These are phyloP conservation scores for Calycina herbarum DNA, from an alignment of 2,329 filamentous ascomycete genomes.

Conservation along the genomic window DNA sequence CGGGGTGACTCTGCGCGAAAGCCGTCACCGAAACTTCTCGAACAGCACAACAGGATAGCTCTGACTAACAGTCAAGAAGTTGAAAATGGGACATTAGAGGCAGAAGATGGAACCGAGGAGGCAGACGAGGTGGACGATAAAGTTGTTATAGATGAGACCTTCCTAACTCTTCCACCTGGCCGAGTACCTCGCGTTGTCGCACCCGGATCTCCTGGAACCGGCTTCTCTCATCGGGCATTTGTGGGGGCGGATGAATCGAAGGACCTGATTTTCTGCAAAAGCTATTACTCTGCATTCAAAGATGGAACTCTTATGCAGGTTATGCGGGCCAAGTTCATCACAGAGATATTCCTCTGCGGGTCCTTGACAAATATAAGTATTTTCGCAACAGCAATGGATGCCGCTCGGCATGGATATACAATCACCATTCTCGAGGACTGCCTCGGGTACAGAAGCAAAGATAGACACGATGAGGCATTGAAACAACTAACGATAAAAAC, in stretches of 20 bases:
- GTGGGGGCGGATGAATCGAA: conserved; percentile 43
- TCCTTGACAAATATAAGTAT: conserved; percentile 84
- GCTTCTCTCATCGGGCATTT: conserved; percentile 46
- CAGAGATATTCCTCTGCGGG: conserved; percentile 86
- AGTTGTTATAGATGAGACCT: conserved; percentile 29
- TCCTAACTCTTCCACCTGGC: conserved; percentile 30
- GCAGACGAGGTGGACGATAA: conserved; percentile 20
- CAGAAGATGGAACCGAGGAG: conserved; percentile 16
- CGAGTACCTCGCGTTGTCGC: conserved; percentile 44
- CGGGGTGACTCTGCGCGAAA: conserved; percentile 3
- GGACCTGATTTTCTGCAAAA: conserved; percentile 62
- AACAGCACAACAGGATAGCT: conserved; percentile 21
- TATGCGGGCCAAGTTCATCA: conserved; percentile 84
- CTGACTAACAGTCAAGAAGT: conserved; percentile 15
- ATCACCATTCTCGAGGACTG: conserved; percentile 89
- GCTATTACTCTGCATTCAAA: conserved; percentile 85
- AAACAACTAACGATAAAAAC: conserved; percentile 34
- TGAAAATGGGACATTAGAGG: conserved; percentile 3
- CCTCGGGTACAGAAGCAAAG: conserved; percentile 72
- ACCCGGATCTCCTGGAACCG: conserved; percentile 46
- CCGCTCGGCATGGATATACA: conserved; percentile 81
- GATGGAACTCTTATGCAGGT: conserved; percentile 70
- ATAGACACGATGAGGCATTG: conserved; percentile 55
- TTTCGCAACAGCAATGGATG: conserved; percentile 88
- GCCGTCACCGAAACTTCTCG: conserved; percentile 20